These are phyloP conservation scores for Bathelium albidoporum DNA, from an alignment of 495 filamentous ascomycete genomes.

Conservation along the genomic window DNA sequence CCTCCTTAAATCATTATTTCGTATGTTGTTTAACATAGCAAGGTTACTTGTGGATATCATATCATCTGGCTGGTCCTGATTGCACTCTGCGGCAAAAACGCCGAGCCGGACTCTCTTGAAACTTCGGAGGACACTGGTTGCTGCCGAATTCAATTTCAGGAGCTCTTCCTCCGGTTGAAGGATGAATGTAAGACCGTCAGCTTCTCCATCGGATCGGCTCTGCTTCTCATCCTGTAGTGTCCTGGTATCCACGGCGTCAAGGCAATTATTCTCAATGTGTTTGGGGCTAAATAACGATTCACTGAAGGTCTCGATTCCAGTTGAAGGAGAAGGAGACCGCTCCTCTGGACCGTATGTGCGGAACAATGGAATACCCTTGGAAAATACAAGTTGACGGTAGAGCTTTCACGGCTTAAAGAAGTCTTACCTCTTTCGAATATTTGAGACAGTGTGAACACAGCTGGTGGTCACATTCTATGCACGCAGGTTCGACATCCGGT, in stretches of 20 bases:
- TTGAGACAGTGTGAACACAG: neutral
- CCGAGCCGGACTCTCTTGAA: neutral
- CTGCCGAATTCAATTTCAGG: neutral
- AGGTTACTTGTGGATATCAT: neutral
- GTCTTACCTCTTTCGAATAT: neutral
- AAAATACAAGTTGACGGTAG: neutral
- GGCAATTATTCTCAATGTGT: neutral
- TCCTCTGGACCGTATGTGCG: neutral
- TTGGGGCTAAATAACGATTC: neutral
- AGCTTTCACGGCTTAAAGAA: neutral
- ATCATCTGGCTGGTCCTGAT: neutral
- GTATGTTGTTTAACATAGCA: neutral
- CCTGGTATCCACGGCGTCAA: neutral
- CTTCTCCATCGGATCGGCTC: neutral
- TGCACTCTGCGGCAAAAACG: neutral
- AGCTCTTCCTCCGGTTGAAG: neutral
- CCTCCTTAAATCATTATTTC: neutral
- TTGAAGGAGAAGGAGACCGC: neutral
- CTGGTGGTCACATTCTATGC: neutral
- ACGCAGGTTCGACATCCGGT: neutral
- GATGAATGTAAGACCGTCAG: neutral
- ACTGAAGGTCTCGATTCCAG: neutral
- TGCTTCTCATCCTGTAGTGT: neutral
- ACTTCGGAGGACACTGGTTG: neutral
- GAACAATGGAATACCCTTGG: neutral